Evolutionary conservation across 371 early-diverging fungal genomes (phyloP).

Genomic region (Lichtheimia ornata): DNA sequence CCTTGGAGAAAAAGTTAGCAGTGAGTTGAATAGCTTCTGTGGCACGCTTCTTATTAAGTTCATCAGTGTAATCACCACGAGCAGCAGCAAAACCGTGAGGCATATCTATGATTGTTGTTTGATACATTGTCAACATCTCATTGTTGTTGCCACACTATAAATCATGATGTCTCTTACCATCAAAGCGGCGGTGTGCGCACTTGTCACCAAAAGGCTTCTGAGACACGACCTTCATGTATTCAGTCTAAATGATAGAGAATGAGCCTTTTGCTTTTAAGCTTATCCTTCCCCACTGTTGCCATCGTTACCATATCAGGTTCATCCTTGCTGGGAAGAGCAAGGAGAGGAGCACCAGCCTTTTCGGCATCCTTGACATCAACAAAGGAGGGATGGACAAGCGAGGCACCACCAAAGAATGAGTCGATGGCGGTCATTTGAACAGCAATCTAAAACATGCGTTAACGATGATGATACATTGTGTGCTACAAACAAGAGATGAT

Average conservation of each 20-base stretch:
- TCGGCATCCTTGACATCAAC: slow-evolving; percentile 55
- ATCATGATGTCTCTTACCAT: slow-evolving; percentile 28
- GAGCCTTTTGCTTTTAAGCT: too few species aligned
- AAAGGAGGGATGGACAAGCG: slow-evolving; percentile 65
- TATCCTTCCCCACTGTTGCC: too few species aligned
- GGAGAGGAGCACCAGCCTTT: slow-evolving; percentile 55
- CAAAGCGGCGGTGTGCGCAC: slow-evolving; percentile 60
- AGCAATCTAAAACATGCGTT: slow-evolving; percentile 24
- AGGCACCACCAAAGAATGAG: slow-evolving; percentile 49
- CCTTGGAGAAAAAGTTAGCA: slow-evolving; percentile 48
- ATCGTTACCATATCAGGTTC: slow-evolving; percentile 57
- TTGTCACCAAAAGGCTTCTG: slow-evolving; percentile 61
- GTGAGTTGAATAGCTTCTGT: slow-evolving; percentile 56
- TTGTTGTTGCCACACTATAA: background rate
- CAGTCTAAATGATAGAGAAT: slow-evolving; percentile 19
- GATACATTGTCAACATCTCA: background rate
- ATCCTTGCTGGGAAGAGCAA: slow-evolving; percentile 63
- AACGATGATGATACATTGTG: too few species aligned
- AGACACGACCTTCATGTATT: slow-evolving; percentile 45
- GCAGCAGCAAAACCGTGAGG: slow-evolving; percentile 74
- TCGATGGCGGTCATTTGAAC: slow-evolving; percentile 30
- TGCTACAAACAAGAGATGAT: background rate
- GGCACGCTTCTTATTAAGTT: slow-evolving; percentile 48
- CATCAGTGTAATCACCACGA: slow-evolving; percentile 62
- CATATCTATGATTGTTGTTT: slow-evolving; percentile 40